These are phyloP conservation scores for Phaeodactylum tricornutum DNA, from an alignment of 108 stramenopile genomes.

Conservation along the genomic window DNA sequence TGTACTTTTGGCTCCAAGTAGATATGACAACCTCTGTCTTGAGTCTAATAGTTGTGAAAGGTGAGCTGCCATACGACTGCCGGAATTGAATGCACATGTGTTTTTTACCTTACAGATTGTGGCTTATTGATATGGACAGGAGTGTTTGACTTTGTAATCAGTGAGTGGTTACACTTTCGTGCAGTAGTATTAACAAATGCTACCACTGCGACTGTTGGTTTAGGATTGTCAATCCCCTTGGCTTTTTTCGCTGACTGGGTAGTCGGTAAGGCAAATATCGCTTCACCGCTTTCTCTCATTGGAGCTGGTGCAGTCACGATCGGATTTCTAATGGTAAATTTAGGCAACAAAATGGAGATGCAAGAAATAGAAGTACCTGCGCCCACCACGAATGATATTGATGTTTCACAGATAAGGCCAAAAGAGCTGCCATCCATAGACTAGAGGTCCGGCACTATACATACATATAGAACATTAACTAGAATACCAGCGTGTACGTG, in stretches of 20 bases:
- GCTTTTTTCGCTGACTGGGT: constrained; percentile 14
- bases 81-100: neutral
- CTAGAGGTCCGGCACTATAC: no score
- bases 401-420: no score
- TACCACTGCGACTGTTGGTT: constrained; percentile 15
- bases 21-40: no score
- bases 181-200: constrained; percentile 14
- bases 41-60: no score
- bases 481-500: no score
- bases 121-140: constrained; percentile 9
- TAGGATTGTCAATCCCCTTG: constrained; percentile 21
- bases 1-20: no score
- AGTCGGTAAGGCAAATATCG: neutral
- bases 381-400: no score
- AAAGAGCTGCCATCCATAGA: no score
- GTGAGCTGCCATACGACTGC: neutral
- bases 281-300: constrained; percentile 2
- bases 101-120: no score
- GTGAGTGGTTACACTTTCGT: constrained; percentile 18
- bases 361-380: no score
- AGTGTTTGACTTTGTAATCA: constrained; percentile 15
- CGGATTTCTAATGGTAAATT: constrained; percentile 16
- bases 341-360: no score
- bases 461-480: no score
- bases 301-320: constrained; percentile 3